Evolutionary conservation across 805 yeast genomes (phyloP).

Genomic region (Kazachstania martiniae): DNA sequence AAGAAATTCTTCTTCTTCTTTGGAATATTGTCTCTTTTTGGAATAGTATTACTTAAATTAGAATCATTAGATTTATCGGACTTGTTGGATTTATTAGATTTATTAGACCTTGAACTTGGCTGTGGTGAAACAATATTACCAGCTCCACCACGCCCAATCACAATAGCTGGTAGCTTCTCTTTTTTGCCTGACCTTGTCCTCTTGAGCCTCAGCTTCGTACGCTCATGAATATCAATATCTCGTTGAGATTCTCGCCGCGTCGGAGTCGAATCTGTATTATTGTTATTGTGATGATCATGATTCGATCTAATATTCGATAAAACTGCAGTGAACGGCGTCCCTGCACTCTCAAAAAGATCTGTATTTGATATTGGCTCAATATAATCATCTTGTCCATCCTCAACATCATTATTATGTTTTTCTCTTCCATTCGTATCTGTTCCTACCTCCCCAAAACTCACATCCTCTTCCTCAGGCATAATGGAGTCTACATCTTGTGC

Average conservation of each 20-base stretch:
- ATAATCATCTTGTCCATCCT: neutral
- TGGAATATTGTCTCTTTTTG: no score
- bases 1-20: no score
- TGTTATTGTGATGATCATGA: neutral
- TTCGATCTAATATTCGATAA: no score
- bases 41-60: no score
- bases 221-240: no score
- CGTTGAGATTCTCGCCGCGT: neutral
- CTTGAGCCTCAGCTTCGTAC: neutral
- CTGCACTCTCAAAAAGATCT: no score
- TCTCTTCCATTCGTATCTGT: no score
- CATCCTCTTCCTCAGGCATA: neutral
- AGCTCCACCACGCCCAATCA: slow-evolving; percentile 28
- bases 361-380: neutral
- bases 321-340: no score
- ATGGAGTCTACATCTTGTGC: slow-evolving; percentile 55
- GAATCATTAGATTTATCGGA: no score
- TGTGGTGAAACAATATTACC: slow-evolving; percentile 27
- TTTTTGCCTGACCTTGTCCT: neutral
- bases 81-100: no score
- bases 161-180: slow-evolving; percentile 7
- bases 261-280: neutral
- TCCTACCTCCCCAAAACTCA: no score
- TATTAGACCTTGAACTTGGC: slow-evolving; percentile 9
- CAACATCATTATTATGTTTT: slow-evolving; percentile 8